Evolutionary conservation across 768 basidiomycete species (phyloP).

Genomic region (Suillus brevipes): DNA sequence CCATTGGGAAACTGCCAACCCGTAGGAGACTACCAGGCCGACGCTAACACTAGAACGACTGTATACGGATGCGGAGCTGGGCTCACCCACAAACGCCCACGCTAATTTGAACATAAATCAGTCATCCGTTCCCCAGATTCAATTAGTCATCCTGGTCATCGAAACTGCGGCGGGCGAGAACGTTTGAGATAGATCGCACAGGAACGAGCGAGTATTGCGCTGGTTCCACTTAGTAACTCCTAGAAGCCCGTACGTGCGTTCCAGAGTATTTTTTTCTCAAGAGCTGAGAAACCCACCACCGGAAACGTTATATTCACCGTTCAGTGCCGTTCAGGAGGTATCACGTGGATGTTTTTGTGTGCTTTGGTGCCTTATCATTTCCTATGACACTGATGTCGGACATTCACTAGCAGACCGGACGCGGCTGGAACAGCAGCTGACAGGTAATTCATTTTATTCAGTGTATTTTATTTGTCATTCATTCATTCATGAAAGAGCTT

Average conservation of each 20-base stretch:
- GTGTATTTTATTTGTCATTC: neutral
- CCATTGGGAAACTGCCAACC: neutral
- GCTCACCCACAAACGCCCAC: neutral
- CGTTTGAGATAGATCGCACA: neutral
- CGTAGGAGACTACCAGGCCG: neutral
- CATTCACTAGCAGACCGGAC: slow-evolving; percentile 1
- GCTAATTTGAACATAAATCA: neutral
- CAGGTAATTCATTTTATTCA: neutral
- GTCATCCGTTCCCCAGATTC: neutral
- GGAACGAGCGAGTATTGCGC: neutral
- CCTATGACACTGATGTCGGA: neutral
- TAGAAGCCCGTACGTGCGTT: neutral
- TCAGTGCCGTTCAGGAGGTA: neutral
- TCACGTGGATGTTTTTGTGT: neutral
- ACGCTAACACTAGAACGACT: neutral
- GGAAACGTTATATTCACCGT: neutral
- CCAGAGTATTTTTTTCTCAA: neutral
- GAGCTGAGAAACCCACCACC: neutral
- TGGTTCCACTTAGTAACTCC: neutral
- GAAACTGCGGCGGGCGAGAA: neutral
- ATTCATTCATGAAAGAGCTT: neutral
- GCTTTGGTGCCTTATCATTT: neutral
- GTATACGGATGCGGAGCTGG: neutral
- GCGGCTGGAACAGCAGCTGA: neutral
- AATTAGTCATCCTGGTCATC: neutral